These are phyloP conservation scores for Arabidopsis arenosa DNA, from an alignment of 345 rosid species.

Conservation along the genomic window DNA sequence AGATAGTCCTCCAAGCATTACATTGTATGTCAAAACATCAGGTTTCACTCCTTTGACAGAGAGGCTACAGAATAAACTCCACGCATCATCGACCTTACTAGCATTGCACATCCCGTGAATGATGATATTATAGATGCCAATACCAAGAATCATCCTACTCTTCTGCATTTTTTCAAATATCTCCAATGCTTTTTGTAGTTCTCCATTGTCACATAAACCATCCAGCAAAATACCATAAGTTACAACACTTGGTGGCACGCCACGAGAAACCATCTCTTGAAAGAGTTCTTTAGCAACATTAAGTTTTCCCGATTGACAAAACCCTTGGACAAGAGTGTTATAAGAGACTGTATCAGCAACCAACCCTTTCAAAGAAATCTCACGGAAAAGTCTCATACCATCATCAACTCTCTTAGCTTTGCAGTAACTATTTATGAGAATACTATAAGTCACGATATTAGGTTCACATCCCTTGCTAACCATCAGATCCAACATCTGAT, in stretches of 20 bases:
- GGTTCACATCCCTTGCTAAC: slow-evolving; percentile 22
- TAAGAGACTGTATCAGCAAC: background rate
- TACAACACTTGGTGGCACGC: slow-evolving; percentile 32
- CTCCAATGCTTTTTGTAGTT: background rate
- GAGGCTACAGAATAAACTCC: slow-evolving; percentile 36
- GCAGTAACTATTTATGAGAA: slow-evolving; percentile 8
- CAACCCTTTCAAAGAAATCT: slow-evolving; percentile 1
- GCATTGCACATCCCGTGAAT: slow-evolving; percentile 6
- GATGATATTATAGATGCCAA: background rate
- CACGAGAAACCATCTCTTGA: slow-evolving; percentile 12
- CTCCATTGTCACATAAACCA: background rate
- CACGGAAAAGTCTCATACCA: slow-evolving; percentile 1
- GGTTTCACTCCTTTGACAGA: slow-evolving; percentile 29
- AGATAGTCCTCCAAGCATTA: slow-evolving; percentile 15
- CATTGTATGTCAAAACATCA: background rate
- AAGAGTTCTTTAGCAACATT: background rate
- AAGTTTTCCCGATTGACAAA: slow-evolving; percentile 5
- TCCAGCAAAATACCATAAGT: slow-evolving; percentile 14
- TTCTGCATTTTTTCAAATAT: background rate
- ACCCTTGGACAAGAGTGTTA: slow-evolving; percentile 16
- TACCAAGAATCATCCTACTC: background rate
- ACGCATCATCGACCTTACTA: background rate
- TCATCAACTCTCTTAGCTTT: slow-evolving; percentile 14
- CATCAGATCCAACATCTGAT: slow-evolving; percentile 21
- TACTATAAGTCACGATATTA: slow-evolving; percentile 22